phyloP scores from a whole-genome alignment of 768 basidiomycete genomes.

The Rhodocollybia butyracea region DNA sequence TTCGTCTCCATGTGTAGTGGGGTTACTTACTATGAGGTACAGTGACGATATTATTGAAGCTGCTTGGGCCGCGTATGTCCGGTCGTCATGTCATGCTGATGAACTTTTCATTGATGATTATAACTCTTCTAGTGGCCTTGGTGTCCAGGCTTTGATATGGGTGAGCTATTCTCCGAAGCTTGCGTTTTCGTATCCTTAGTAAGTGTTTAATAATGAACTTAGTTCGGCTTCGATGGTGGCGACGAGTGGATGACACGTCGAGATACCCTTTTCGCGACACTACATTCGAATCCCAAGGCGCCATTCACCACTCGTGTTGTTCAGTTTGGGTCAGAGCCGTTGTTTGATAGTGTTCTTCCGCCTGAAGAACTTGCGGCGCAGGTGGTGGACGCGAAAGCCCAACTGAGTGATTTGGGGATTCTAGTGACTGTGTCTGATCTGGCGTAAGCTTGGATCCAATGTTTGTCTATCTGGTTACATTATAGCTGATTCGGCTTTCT shows the following conservation, averaged over 20 bases:
- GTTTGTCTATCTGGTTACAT: neutral
- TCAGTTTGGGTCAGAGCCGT: conserved; percentile 71
- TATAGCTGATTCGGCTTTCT: neutral
- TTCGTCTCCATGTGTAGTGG: neutral
- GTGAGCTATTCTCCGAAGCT: conserved; percentile 28
- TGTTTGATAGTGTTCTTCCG: conserved; percentile 55
- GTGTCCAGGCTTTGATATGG: conserved; percentile 54
- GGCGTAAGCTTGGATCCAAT: conserved; percentile 39
- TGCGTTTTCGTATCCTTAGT: neutral
- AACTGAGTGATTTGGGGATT: conserved; percentile 50
- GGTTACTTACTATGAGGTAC: neutral
- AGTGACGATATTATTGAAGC: conserved; percentile 47
- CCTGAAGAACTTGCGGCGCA: conserved; percentile 47
- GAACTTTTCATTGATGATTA: too few relatives aligned
- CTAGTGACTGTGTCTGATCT: conserved; percentile 69
- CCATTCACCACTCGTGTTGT: conserved; percentile 62
- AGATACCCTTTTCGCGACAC: conserved; percentile 44
- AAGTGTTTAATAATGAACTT: neutral
- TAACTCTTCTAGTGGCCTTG: conserved; percentile 12
- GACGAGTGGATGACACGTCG: conserved; percentile 54
- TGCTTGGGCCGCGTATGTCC: conserved; percentile 40
- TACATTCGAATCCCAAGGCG: conserved; percentile 59
- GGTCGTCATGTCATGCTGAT: too few relatives aligned
- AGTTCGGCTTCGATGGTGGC: conserved; percentile 48
- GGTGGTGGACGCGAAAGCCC: conserved; percentile 45